These are phyloP conservation scores for Luffa acutangula DNA, from an alignment of 306 rosid species.

Conservation along the genomic window DNA sequence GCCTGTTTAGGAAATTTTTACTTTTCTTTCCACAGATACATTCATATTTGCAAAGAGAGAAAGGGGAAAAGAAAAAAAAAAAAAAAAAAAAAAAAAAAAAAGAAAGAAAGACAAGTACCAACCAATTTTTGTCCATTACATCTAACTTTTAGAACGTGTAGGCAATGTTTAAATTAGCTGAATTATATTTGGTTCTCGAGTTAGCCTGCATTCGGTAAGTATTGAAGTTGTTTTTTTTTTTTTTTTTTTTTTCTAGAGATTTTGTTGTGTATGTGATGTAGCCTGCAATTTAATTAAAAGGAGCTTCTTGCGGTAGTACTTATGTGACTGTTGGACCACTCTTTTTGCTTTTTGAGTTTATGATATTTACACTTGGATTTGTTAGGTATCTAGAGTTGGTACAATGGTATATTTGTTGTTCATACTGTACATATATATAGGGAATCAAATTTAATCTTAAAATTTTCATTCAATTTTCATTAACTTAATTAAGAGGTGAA, in stretches of 20 bases:
- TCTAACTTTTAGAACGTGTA: no score
- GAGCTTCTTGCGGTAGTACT: accelerated
- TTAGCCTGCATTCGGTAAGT: no score
- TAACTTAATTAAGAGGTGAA: no score
- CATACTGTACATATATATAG: not conserved
- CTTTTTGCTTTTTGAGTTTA: not conserved
- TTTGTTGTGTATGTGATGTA: no score
- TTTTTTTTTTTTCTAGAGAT: no score
- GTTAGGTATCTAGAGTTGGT: not conserved
- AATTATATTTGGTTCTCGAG: no score
- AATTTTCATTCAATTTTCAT: not conserved
- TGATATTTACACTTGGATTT: not conserved
- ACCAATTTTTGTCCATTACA: not conserved
- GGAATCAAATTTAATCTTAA: not conserved
- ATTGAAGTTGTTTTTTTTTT: no score
- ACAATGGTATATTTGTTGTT: no score
- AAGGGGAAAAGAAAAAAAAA: no score
- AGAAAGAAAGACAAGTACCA: not conserved
- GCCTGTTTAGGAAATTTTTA: not conserved
- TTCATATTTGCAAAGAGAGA: not conserved
- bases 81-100: no score
- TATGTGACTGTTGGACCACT: not conserved
- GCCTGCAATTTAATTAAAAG: not conserved
- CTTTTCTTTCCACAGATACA: not conserved
- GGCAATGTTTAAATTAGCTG: no score